A percentile compares a stretch with the other conserved stretches of the same genome.
Conservation (phyloP, 345 rosid species). For the Camelina sativa region DNA sequence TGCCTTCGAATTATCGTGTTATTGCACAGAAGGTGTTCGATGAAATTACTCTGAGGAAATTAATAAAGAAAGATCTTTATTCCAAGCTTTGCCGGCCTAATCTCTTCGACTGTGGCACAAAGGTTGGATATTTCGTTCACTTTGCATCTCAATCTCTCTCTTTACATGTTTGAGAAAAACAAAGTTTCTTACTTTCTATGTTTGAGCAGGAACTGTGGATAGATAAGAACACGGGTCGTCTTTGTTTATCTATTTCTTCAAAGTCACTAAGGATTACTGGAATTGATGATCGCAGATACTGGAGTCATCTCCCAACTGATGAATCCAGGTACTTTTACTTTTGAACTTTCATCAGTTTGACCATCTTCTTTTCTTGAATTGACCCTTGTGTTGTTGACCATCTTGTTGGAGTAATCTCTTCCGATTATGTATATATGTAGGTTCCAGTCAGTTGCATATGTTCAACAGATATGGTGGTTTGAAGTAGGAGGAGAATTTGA, state of each 20-base stretch:
- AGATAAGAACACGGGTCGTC: constrained; percentile 60
- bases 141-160: background rate
- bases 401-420: background rate
- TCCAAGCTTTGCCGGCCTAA: constrained; percentile 50
- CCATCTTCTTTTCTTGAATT: background rate
- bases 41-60: constrained; percentile 41
- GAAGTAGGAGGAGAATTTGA: constrained; percentile 86
- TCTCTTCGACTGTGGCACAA: constrained; percentile 56
- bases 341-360: background rate
- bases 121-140: constrained; percentile 44
- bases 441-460: constrained; percentile 76
- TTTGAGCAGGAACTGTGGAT: constrained; percentile 64
- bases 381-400: background rate
- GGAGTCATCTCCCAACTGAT: constrained; percentile 60
- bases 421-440: constrained; percentile 41
- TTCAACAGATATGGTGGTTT: constrained; percentile 97
- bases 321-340: constrained; percentile 61
- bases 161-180: no score
- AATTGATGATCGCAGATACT: constrained; percentile 77
- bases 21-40: constrained; percentile 53
- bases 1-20: constrained; percentile 54
- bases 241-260: constrained; percentile 65
- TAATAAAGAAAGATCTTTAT: constrained; percentile 54
- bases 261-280: constrained; percentile 70
- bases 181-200: background rate